Conservation (phyloP, 176 grass and related monocot genomes). For the Oryza nivara region DNA sequence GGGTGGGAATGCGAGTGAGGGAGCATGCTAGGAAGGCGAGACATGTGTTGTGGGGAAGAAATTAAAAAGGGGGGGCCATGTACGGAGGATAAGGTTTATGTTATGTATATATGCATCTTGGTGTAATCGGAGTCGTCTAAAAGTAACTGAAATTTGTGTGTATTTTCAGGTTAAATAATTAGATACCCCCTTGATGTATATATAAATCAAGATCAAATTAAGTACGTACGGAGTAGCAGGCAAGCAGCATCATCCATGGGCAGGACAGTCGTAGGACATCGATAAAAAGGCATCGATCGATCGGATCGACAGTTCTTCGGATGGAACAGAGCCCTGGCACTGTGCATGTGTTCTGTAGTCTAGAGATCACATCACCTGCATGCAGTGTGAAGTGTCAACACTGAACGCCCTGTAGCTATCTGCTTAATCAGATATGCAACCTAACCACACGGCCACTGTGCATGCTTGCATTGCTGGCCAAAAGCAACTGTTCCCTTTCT, state of each 20-base stretch:
- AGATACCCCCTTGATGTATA: too few species aligned
- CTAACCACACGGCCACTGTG: neutral
- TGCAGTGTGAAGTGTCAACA: neutral
- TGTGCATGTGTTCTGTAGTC: neutral
- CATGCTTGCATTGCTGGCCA: neutral
- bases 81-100: too few species aligned
- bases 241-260: constrained; percentile 18
- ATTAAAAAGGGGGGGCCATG: too few species aligned
- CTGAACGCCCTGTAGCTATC: neutral
- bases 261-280: neutral
- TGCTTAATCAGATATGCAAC: neutral
- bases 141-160: too few species aligned
- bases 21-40: too few species aligned
- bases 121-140: too few species aligned
- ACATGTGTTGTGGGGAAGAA: too few species aligned
- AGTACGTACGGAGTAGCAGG: neutral
- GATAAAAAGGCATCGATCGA: neutral
- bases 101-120: too few species aligned
- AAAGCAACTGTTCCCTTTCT: neutral
- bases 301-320: neutral
- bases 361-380: neutral
- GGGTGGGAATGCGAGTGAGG: too few species aligned
- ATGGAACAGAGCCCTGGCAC: neutral
- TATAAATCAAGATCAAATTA: neutral
- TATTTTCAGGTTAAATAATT: too few species aligned